Evolutionary conservation across 2,329 filamentous ascomycete species (phyloP).

Genomic region (Thielaviopsis musarum): DNA sequence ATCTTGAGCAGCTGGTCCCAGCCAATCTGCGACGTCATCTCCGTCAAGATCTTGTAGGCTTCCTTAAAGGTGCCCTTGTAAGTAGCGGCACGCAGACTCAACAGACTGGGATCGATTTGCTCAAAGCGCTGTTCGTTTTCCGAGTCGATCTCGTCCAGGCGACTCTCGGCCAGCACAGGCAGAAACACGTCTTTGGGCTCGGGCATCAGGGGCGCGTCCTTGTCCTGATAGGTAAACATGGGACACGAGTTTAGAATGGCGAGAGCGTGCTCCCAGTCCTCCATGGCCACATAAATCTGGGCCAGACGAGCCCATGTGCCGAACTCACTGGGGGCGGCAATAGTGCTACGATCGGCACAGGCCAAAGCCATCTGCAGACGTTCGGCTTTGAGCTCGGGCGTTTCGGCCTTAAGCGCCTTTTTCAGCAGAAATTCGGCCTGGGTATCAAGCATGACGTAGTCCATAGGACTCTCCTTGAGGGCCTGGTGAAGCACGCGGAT

Average conservation of each 20-base stretch:
- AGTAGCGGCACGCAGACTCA: constrained; percentile 69
- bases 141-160: constrained; percentile 91
- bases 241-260: constrained; percentile 95
- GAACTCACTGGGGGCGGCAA: constrained; percentile 92
- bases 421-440: constrained; percentile 83
- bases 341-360: constrained; percentile 85
- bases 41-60: constrained; percentile 83
- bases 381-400: constrained; percentile 39
- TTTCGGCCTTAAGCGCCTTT: constrained; percentile 48
- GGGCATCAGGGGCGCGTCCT: constrained; percentile 87
- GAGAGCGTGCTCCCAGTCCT: constrained; percentile 92
- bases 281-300: constrained; percentile 82
- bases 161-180: constrained; percentile 73
- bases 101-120: constrained; percentile 69
- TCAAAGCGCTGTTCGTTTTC: constrained; percentile 72
- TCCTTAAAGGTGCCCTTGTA: constrained; percentile 95
- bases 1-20: constrained; percentile 95
- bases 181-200: constrained; percentile 78
- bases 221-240: constrained; percentile 99
- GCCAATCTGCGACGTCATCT: constrained; percentile 90
- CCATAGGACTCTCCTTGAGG: constrained; percentile 85
- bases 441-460: constrained; percentile 88
- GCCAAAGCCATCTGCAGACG: constrained; percentile 75
- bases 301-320: constrained; percentile 89
- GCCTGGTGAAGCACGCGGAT: constrained; percentile 77